phyloP scores from a whole-genome alignment of 2,329 filamentous ascomycete species.

The Epichloe gansuensis region DNA sequence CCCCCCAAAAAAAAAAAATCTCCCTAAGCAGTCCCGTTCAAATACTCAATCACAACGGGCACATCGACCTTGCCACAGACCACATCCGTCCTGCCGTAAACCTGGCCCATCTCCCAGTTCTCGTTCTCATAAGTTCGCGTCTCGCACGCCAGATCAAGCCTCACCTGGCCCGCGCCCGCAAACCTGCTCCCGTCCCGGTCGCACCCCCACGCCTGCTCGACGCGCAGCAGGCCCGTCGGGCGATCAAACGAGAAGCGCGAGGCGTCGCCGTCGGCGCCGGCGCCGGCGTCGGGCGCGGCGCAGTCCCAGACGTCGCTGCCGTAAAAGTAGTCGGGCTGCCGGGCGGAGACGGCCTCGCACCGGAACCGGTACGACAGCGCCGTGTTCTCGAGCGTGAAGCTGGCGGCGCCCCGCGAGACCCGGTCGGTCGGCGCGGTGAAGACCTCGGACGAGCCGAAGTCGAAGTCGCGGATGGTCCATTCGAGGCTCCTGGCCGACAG shows the following conservation, averaged over 20 bases:
- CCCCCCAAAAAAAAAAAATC: background rate
- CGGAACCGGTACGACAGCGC: background rate
- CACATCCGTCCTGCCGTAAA: background rate
- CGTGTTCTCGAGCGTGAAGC: conserved; percentile 2
- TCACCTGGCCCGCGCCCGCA: background rate
- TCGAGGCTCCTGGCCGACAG: background rate
- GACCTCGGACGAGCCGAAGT: background rate
- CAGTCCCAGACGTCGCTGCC: background rate
- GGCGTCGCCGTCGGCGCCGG: background rate
- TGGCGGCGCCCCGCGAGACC: background rate
- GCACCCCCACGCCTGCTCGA: conserved; percentile 2
- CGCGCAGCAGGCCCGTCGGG: background rate
- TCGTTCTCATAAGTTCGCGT: background rate
- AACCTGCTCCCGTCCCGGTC: conserved; percentile 1
- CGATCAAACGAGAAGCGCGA: conserved; percentile 1
- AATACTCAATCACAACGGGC: background rate
- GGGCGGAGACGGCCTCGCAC: background rate
- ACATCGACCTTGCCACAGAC: background rate
- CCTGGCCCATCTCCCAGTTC: background rate
- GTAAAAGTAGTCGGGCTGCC: background rate
- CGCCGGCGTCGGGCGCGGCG: background rate
- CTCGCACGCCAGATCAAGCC: background rate
- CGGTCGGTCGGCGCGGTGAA: background rate
- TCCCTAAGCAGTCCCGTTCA: background rate
- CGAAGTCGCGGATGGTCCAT: conserved; percentile 1